A percentile compares a stretch with the other conserved stretches of the same genome.
Conservation (phyloP, 2,329 filamentous ascomycete species). For the Colletotrichum trifolii region DNA sequence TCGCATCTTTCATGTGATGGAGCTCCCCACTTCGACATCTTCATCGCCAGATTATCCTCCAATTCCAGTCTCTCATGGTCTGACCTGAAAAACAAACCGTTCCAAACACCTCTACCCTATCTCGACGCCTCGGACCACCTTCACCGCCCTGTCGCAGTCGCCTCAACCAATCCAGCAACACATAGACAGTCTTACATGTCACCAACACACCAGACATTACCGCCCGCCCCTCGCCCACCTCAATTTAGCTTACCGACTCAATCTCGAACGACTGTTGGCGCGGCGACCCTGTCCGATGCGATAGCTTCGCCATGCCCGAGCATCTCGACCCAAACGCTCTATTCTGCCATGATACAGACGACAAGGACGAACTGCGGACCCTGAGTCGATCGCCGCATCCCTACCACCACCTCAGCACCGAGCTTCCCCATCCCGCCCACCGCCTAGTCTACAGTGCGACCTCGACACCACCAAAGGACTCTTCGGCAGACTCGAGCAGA, state of each 20-base stretch:
- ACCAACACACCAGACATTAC: neutral
- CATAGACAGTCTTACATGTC: no score
- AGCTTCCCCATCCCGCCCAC: slow-evolving; percentile 64
- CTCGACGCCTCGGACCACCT: neutral
- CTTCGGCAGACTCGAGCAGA: slow-evolving; percentile 39
- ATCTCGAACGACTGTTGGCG: slow-evolving; percentile 23
- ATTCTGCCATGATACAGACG: slow-evolving; percentile 47
- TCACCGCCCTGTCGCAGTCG: neutral
- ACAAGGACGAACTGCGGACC: slow-evolving; percentile 56
- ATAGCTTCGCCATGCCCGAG: slow-evolving; percentile 58
- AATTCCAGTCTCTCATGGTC: slow-evolving; percentile 13
- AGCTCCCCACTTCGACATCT: slow-evolving; percentile 33
- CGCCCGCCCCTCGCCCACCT: neutral
- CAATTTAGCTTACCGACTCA: neutral
- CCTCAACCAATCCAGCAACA: neutral
- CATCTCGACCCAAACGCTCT: slow-evolving; percentile 51
- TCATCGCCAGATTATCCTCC: slow-evolving; percentile 11
- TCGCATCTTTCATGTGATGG: slow-evolving; percentile 36
- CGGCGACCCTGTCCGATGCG: slow-evolving; percentile 34
- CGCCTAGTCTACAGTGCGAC: slow-evolving; percentile 38
- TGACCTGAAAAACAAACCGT: slow-evolving; percentile 26
- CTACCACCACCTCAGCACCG: slow-evolving; percentile 69
- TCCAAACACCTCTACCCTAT: no score
- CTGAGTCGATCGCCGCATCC: slow-evolving; percentile 75
- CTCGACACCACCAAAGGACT: slow-evolving; percentile 27